phyloP scores from a whole-genome alignment of 2,329 filamentous ascomycete species.

The Xylariaceae sp. region DNA sequence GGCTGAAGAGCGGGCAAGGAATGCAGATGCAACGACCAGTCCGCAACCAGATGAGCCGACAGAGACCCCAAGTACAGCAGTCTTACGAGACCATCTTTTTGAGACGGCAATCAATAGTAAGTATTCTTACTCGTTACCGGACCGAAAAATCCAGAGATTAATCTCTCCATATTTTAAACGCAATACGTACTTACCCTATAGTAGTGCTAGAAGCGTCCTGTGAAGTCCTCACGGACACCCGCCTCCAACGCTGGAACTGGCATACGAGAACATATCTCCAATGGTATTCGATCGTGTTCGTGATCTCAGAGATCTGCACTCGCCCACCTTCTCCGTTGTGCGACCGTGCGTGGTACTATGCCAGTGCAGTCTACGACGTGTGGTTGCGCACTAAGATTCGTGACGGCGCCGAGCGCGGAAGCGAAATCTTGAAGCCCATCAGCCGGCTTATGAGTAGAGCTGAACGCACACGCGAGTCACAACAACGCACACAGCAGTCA shows the following conservation, averaged over 20 bases:
- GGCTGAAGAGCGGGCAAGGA: background rate
- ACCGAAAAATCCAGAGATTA: no score
- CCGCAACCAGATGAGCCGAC: no score
- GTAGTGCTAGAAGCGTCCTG: conserved; percentile 5
- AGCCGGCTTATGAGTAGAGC: conserved; percentile 13
- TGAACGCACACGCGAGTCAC: conserved; percentile 8
- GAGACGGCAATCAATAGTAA: no score
- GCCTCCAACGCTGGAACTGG: conserved; percentile 13
- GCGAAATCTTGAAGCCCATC: conserved; percentile 14
- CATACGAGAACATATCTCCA: conserved; percentile 15
- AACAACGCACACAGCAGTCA: conserved; percentile 4
- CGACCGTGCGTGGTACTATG: conserved; percentile 13
- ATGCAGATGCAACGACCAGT: no score
- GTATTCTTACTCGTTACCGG: no score
- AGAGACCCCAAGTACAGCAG: no score
- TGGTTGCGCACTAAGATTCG: conserved; percentile 14
- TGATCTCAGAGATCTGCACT: conserved; percentile 15
- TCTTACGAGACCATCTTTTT: conserved; percentile 8
- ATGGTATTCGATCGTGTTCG: conserved; percentile 15
- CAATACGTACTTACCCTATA: background rate
- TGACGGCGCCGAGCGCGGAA: conserved; percentile 12
- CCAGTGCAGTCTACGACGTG: conserved; percentile 8
- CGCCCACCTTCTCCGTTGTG: conserved; percentile 15
- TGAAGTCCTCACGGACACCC: conserved; percentile 11
- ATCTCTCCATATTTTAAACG: no score